These are phyloP conservation scores for Moricandia arvensis DNA, from an alignment of 345 rosid species.

Conservation along the genomic window DNA sequence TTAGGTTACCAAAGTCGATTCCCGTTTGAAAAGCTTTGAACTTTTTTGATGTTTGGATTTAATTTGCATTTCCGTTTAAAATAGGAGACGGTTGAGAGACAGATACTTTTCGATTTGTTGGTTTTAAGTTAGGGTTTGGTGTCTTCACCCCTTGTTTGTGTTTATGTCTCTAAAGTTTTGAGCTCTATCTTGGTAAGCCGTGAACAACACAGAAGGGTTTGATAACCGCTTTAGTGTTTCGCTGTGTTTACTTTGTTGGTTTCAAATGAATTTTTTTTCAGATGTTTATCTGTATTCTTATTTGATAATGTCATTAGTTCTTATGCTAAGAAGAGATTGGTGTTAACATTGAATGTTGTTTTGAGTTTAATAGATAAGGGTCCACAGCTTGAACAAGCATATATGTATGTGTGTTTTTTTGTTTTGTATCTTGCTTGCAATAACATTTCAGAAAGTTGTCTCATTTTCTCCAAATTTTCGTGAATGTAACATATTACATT, in stretches of 20 bases:
- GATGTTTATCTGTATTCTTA: conserved; percentile 3
- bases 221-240: neutral
- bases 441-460: conserved; percentile 4
- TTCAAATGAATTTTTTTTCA: neutral
- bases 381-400: conserved; percentile 70
- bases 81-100: neutral
- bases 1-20: neutral
- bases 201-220: neutral
- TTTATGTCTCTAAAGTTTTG: neutral
- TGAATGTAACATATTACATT: neutral
- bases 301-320: conserved; percentile 12
- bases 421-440: conserved; percentile 11
- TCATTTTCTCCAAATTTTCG: neutral
- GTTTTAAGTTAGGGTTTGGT: conserved; percentile 18
- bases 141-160: neutral
- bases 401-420: neutral
- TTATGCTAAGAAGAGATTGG: neutral
- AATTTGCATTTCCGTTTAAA: conserved; percentile 7
- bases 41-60: neutral
- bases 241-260: neutral
- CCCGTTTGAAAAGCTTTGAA: neutral
- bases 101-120: neutral
- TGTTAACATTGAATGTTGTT: conserved; percentile 9
- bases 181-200: neutral
- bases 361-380: conserved; percentile 51